Conservation (phyloP, 331 rosid species). For the Rosa hybrid region DNA sequence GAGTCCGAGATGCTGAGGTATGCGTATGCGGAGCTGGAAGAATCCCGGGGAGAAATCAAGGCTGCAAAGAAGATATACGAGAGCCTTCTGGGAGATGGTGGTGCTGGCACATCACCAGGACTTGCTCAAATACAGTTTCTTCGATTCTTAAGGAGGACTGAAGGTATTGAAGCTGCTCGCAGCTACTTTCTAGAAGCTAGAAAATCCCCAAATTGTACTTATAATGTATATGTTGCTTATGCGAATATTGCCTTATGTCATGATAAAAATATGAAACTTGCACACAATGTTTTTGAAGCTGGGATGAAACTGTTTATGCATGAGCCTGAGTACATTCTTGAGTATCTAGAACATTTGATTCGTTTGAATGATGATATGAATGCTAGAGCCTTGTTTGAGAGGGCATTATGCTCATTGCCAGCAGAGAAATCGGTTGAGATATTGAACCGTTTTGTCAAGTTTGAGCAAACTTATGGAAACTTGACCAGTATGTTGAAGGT, state of each 20-base stretch:
- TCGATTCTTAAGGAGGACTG: constrained; percentile 87
- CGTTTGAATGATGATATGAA: constrained; percentile 90
- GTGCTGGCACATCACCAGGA: constrained; percentile 43
- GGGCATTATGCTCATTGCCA: constrained; percentile 76
- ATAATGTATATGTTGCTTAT: constrained; percentile 91
- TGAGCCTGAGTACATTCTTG: constrained; percentile 85
- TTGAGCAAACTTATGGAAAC: constrained; percentile 95
- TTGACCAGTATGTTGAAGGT: constrained; percentile 91
- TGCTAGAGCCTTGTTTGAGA: constrained; percentile 89
- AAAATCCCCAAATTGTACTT: constrained; percentile 73
- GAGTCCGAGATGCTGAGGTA: constrained; percentile 83
- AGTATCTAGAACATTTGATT: constrained; percentile 90
- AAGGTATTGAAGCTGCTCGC: constrained; percentile 95
- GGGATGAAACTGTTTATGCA: constrained; percentile 86
- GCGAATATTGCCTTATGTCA: constrained; percentile 86
- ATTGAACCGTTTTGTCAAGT: constrained; percentile 78
- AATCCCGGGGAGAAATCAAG: constrained; percentile 90
- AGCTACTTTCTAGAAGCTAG: constrained; percentile 91
- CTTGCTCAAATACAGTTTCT: constrained; percentile 94
- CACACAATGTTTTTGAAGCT: constrained; percentile 87
- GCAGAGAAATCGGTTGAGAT: constrained; percentile 81
- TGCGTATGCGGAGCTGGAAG: constrained; percentile 95
- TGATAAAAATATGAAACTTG: constrained; percentile 92
- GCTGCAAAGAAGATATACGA: constrained; percentile 94
- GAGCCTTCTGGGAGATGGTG: constrained; percentile 67